Evolutionary conservation across 2,329 filamentous ascomycete genomes (phyloP), one percentile per base, ranked within the genome.

Genomic region (Lasiodiplodia citricola): DNA sequence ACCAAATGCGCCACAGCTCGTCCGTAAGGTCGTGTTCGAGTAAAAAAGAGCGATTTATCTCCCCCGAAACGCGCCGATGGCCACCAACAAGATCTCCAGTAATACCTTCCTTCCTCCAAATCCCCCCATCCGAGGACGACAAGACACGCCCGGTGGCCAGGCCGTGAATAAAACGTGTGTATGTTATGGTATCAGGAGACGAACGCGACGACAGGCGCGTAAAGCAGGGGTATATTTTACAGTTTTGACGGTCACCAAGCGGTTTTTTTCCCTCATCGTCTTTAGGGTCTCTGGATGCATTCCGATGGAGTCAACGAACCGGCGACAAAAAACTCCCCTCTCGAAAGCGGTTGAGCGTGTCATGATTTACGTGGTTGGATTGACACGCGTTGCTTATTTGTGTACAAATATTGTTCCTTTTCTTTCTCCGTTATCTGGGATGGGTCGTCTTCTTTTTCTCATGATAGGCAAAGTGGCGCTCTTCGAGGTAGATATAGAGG

Each of bases 11-110:
- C 50, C n/a, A 18, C 66, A 68, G 66, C 44, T 68, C 56, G n/a
- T 63, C 28, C 47, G 66, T 10, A 68, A 68, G 47, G 25, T 54
- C 47, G 18, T 68, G 14, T 68, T 68, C 56, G 57, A 64, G n/a
- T 60, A n/a, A 47, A 44, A 47, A 58, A 37, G 21, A 8, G 16
- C 28, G n/a, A 31, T 23, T 21, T 28, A 31, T 18, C n/a, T 44
- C 31, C n/a, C 7, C 41, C 37, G 37, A 50, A 5, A 35, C 37
- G 47, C 47, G 47, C 62, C 62, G 1, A 55, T 28, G 51, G 35
- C 62, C 35, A 66, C 14, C 37, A 44, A 28, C 28, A 18, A 51
- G 41, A 16, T 52, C 21, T 44, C 47, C 63, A 44, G 44, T 66
- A 66, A 66, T 63, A 31, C 50, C 54, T 60, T 18, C 31, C 47